Conservation (phyloP, 345 rosid genomes). For the Eucalyptus viminalis region DNA sequence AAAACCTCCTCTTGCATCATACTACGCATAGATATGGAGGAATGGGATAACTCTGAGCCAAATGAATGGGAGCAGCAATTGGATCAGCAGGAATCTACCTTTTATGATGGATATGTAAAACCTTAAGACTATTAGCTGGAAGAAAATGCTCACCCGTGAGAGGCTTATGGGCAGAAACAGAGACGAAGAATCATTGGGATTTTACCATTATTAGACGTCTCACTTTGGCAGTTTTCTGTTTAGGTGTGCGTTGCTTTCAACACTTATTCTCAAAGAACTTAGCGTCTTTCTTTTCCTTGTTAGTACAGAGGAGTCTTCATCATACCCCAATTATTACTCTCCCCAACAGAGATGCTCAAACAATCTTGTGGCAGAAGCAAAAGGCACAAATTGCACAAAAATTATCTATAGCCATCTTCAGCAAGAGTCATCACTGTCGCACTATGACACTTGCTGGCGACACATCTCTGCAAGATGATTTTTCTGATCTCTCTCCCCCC, state of each 20-base stretch:
- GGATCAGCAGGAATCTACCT: neutral
- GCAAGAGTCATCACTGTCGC: neutral
- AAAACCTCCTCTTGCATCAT: neutral
- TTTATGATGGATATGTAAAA: neutral
- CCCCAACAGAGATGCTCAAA: neutral
- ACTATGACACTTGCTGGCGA: neutral
- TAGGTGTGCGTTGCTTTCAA: neutral
- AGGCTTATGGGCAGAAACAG: neutral
- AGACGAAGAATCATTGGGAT: neutral
- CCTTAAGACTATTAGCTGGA: neutral
- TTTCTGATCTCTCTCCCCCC: neutral
- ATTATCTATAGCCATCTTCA: neutral
- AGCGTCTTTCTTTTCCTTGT: neutral
- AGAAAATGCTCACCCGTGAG: neutral
- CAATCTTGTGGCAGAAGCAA: neutral
- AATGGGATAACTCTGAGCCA: neutral
- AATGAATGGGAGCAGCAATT: neutral
- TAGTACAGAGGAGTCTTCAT: neutral
- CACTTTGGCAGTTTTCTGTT: neutral
- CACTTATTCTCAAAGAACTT: neutral
- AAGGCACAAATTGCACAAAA: neutral
- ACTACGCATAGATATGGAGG: neutral
- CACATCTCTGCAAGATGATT: neutral
- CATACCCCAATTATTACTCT: neutral
- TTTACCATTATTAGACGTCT: neutral